Conservation (phyloP, 202 grass and related monocot species). For the Panicum virgatum region DNA sequence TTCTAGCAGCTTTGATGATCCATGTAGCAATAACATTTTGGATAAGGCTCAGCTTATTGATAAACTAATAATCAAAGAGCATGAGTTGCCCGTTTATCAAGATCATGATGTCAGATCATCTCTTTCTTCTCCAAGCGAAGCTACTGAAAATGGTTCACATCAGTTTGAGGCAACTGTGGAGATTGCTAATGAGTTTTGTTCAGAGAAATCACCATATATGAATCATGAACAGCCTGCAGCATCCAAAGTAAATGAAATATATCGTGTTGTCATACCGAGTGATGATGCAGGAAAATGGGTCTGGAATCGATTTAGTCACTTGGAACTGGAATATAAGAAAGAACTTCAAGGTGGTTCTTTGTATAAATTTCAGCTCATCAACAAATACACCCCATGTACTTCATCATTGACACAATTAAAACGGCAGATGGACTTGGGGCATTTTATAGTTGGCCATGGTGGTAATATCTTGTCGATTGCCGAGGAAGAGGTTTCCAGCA, state of each 20-base stretch:
- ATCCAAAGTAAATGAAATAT: slow-evolving; percentile 9
- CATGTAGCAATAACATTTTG: slow-evolving; percentile 4
- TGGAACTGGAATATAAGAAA: slow-evolving; percentile 65
- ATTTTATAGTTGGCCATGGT: slow-evolving; percentile 63
- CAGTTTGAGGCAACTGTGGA: neutral
- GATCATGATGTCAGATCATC: slow-evolving; percentile 26
- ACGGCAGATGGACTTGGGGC: slow-evolving; percentile 33
- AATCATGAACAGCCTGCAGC: slow-evolving; percentile 37
- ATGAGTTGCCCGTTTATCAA: neutral
- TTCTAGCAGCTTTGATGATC: slow-evolving; percentile 13
- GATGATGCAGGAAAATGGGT: slow-evolving; percentile 56
- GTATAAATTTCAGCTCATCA: slow-evolving; percentile 73
- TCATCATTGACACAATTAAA: slow-evolving; percentile 48
- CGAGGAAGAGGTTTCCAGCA: slow-evolving; percentile 83
- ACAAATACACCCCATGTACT: slow-evolving; percentile 53
- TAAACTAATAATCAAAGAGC: slow-evolving; percentile 44
- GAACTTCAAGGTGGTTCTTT: slow-evolving; percentile 67
- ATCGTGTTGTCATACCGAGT: slow-evolving; percentile 13
- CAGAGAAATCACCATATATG: slow-evolving; percentile 26
- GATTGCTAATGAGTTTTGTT: neutral
- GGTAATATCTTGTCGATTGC: slow-evolving; percentile 62
- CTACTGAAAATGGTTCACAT: slow-evolving; percentile 12
- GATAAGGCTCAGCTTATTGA: slow-evolving; percentile 31
- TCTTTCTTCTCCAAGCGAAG: slow-evolving; percentile 32
- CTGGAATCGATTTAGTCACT: slow-evolving; percentile 64